phyloP scores from a whole-genome alignment of 164 flowering plant species.

The Taxillus chinensis region DNA sequence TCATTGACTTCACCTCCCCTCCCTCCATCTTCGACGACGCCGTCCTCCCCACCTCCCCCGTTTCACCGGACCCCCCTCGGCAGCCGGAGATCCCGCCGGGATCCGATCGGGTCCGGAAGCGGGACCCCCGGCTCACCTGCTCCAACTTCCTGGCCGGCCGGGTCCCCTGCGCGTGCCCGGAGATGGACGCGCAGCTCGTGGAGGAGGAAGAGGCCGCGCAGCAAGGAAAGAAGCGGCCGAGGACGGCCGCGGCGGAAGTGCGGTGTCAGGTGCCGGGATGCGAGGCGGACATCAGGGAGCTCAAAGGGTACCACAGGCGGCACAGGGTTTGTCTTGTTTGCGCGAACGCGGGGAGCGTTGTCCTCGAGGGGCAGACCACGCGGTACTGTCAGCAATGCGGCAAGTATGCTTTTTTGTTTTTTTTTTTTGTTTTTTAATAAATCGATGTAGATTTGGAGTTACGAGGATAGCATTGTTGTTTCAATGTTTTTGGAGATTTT shows the following conservation, averaged over 20 bases:
- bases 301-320: not conserved
- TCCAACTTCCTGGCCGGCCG: conserved; percentile 2
- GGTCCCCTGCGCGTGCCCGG: conserved; percentile 3
- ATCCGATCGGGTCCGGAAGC: not conserved
- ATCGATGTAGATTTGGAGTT: no score
- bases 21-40: not conserved
- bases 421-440: no score
- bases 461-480: no score
- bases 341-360: not conserved
- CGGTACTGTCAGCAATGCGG: conserved; percentile 4
- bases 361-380: not conserved
- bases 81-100: not conserved
- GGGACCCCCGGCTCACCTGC: conserved; percentile 1
- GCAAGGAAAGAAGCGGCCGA: not conserved
- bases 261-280: conserved; percentile 3
- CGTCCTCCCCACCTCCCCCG: not conserved
- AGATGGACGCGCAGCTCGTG: not conserved
- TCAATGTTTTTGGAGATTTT: no score
- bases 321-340: conserved; percentile 1
- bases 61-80: not conserved
- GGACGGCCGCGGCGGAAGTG: not conserved
- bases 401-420: not conserved
- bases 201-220: not conserved
- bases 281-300: not conserved
- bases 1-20: not conserved